These are phyloP conservation scores for Neospermospora avenae DNA, from an alignment of 2,329 filamentous ascomycete genomes.

Conservation along the genomic window DNA sequence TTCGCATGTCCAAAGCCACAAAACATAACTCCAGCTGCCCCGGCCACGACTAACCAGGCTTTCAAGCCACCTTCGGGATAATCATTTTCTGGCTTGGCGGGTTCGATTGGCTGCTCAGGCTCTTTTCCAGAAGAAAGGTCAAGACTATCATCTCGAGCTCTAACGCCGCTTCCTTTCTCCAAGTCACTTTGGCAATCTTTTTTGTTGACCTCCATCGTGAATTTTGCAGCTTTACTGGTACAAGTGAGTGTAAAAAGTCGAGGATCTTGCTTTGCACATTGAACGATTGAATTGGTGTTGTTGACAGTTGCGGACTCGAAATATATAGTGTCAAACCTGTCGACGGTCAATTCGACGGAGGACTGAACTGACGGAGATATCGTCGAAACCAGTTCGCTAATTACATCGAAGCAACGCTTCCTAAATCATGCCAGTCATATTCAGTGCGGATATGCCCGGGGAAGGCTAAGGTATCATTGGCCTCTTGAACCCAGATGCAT, in stretches of 20 bases:
- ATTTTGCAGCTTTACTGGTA: no score
- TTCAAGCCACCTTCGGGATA: conserved; percentile 56
- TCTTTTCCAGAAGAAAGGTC: background rate
- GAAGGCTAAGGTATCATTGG: no score
- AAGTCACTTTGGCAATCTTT: background rate
- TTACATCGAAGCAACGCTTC: background rate
- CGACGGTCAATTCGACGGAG: background rate
- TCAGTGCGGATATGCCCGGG: no score
- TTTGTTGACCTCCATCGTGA: background rate
- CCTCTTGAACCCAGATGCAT: background rate
- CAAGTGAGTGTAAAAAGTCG: no score
- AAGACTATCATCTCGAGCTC: background rate
- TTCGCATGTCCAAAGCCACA: conserved; percentile 49
- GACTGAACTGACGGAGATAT: background rate
- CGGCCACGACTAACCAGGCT: conserved; percentile 53
- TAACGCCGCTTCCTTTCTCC: background rate
- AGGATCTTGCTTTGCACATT: background rate
- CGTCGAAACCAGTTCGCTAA: background rate
- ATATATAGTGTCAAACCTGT: background rate
- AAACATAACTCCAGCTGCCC: conserved; percentile 42
- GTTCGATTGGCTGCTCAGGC: background rate
- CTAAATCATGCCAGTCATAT: no score
- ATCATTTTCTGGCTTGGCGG: background rate
- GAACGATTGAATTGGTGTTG: no score
- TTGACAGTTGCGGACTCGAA: background rate